Evolutionary conservation across 148 eudicot genomes (phyloP).

Genomic region (Rhododendron mucronatum): DNA sequence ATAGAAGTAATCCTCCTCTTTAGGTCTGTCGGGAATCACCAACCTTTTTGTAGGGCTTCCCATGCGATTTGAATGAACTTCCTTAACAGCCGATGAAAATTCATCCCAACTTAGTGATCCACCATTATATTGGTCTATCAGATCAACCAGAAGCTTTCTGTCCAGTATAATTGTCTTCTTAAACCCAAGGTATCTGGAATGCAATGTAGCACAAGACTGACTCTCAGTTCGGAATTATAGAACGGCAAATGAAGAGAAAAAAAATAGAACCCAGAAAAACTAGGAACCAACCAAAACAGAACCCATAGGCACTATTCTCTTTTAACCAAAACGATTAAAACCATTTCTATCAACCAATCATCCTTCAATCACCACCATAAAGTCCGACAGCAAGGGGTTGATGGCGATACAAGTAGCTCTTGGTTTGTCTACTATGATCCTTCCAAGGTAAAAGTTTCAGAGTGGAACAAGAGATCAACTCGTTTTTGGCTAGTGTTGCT

Average conservation of each 20-base stretch:
- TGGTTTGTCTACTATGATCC: neutral
- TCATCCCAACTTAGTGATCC: constrained; percentile 84
- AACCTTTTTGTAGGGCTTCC: constrained; percentile 69
- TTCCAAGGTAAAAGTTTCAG: neutral
- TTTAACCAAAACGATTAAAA: neutral
- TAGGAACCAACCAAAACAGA: neutral
- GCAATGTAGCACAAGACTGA: constrained; percentile 1
- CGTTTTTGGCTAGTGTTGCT: neutral
- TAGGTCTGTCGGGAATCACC: constrained; percentile 84
- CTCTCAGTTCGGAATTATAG: neutral
- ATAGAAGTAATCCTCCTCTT: constrained; percentile 96
- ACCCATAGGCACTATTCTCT: neutral
- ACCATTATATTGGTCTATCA: constrained; percentile 71
- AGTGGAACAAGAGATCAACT: neutral
- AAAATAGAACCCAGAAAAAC: neutral
- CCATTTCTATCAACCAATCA: neutral
- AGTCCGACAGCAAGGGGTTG: neutral
- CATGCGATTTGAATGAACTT: constrained; percentile 67
- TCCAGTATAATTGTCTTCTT: constrained; percentile 84
- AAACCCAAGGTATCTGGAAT: constrained; percentile 77
- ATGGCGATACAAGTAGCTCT: neutral
- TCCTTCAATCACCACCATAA: neutral
- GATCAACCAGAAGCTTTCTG: constrained; percentile 68
- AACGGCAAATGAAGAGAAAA: neutral
- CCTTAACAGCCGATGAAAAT: constrained; percentile 78